Evolutionary conservation across 352 stramenopile genomes (phyloP), one percentile per base, ranked within the genome.

Genomic region (Nothophytophthora sp.): DNA sequence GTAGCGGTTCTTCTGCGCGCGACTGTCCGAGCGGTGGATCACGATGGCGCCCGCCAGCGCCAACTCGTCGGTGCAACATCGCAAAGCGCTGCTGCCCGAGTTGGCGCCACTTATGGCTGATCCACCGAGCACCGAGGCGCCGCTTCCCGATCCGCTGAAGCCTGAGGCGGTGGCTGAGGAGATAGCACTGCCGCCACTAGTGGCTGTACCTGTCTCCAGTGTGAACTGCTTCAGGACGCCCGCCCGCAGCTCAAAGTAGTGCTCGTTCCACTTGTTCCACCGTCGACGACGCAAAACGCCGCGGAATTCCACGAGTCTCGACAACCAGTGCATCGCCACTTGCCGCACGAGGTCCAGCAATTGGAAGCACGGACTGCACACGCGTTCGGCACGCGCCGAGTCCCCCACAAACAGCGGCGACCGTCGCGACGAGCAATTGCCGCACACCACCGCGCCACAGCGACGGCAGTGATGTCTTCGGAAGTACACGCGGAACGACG

Each of bases 201-300:
- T 33, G 25, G 59, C 30, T 13, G 64, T n/a, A n/a, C n/a, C 59
- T 16, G 75, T 86, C 9, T 78, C 59, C 4, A 90, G n/a, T 15
- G 73, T 86, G 40, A 86, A 94, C 50, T 95, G 85, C 50, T 86
- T 89, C 13, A 95, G 42, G 4, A 92, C 67, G 9, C 81, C 81
- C 7, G 73, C 72, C 16, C 84, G 81, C 36, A 95, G 71, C 25
- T 92, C 85, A 28, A 76, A 95, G 41, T 89, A 92, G 50, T 90
- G 75, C 42, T 95, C 85, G 10, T 42, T 80, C 81, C 85, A 95
- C 69, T 91, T 92, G 64, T 87, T 77, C 38, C 64, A 73, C 0
- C 79, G 70, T 51, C 86, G 82, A 53, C 83, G 83, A 9, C 83
- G 81, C 7, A 94, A 54, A 1, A 90, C 63, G 8, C 76, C 81